These are phyloP conservation scores for Rhodotorula sp. DNA, from an alignment of 1,284 basidiomycete species.

Conservation along the genomic window DNA sequence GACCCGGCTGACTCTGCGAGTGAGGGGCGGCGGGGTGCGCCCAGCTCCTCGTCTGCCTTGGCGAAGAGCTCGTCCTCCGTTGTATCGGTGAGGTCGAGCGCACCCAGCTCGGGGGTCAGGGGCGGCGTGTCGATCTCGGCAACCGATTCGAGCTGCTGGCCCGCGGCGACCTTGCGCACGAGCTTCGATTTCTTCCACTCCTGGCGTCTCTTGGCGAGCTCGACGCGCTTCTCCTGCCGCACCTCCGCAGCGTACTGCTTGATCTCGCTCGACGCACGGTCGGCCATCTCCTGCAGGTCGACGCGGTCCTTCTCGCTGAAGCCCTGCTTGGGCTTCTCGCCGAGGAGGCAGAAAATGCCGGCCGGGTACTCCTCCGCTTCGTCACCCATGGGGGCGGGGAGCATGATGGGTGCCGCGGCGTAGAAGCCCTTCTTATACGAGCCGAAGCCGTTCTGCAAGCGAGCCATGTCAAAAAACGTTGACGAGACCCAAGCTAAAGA, in stretches of 20 bases:
- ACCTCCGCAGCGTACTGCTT: conserved; percentile 16
- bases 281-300: conserved; percentile 30
- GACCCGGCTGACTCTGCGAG: conserved; percentile 21
- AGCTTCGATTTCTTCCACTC: conserved; percentile 26
- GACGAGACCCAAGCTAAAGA: neutral
- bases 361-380: conserved; percentile 24
- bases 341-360: conserved; percentile 39
- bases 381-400: conserved; percentile 37
- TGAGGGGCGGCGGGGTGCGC: conserved; percentile 12
- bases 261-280: conserved; percentile 32
- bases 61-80: conserved; percentile 8
- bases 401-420: conserved; percentile 36
- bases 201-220: neutral
- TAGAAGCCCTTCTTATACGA: conserved; percentile 36
- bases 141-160: conserved; percentile 28
- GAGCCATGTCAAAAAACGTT: neutral
- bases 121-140: conserved; percentile 33
- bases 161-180: conserved; percentile 5
- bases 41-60: neutral
- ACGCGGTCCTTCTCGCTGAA: conserved; percentile 28
- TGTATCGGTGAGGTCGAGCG: neutral
- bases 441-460: conserved; percentile 26
- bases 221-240: conserved; percentile 6
- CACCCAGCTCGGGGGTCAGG: conserved; percentile 16
- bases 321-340: conserved; percentile 16